Evolutionary conservation across 2,329 filamentous ascomycete species (phyloP), one percentile per base, ranked within the genome.

Genomic region (Colletotrichum graminicola): DNA sequence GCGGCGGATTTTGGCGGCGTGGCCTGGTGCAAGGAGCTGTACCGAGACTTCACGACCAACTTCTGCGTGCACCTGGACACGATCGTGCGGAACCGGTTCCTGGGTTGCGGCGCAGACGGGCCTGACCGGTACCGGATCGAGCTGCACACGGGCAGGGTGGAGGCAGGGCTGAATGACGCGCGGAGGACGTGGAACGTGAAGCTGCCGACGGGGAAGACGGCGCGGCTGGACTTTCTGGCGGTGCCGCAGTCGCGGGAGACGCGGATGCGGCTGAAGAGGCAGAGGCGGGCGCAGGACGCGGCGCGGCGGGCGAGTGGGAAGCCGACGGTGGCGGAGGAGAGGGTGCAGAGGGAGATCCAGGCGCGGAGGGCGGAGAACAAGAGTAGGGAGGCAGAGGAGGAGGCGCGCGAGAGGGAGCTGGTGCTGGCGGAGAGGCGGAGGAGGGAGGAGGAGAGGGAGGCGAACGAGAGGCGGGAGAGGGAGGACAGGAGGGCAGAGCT

Each of bases 11-110:
- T 29, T n/a, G 21, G 57, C 26, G 34, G 45, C 45, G n/a, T 8
- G 5, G 21, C 23, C 36, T 57, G 34, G 51, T 62, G 57, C 4
- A 67, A 41, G 56, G 52, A 63, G 29, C 32, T 71, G 14, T 59
- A 62, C 59, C 41, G 65, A 12, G 29, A n/a, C 11, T 71, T 71
- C 18, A 71, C 64, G 43, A 71, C 68, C 7, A 71, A 71, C 36
- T 71, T 71, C 12, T 71, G 68, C 45, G 60, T 71, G 26, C 43
- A 71, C 8, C 52, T 71, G 6, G 52, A 57, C 1, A 3, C 29
- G 8, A 66, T 73, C 56, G 66, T 66, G 26, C 43, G 62, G 66
- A 34, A 51, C 32, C 47, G 7, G 6, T 73, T 70, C 2, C 23
- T 70, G 2, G 49, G 66, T 32, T 57, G 57, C 29, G 43, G 39